phyloP scores from a whole-genome alignment of 2,329 filamentous ascomycete genomes.

The Aschersonia sp. region DNA sequence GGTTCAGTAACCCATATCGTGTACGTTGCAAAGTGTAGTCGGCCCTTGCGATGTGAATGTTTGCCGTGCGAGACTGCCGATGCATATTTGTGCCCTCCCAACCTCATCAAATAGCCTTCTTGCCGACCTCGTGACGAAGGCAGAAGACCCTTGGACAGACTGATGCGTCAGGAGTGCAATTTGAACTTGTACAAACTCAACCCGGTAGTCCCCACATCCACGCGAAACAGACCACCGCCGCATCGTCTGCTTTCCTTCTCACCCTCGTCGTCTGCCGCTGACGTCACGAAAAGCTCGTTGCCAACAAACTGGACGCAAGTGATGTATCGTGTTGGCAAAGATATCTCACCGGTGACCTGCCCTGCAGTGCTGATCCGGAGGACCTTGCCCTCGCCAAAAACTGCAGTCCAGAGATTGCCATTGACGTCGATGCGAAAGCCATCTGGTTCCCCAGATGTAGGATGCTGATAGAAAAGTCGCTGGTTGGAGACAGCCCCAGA shows the following conservation, averaged over 20 bases:
- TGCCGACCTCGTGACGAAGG: not conserved
- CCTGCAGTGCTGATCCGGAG: constrained; percentile 59
- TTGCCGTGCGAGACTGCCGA: too few species aligned
- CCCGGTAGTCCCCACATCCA: constrained; percentile 62
- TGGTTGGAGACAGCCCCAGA: constrained; percentile 53
- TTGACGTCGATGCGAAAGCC: constrained; percentile 74
- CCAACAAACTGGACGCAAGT: constrained; percentile 75
- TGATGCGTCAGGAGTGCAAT: constrained; percentile 16
- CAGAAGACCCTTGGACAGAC: not conserved
- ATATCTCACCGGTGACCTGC: constrained; percentile 58
- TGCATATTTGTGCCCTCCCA: too few species aligned
- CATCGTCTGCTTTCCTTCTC: constrained; percentile 43
- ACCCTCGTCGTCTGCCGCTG: constrained; percentile 53
- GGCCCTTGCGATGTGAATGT: too few species aligned
- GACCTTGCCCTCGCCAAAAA: constrained; percentile 68
- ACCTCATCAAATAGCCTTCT: not conserved
- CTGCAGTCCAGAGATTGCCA: constrained; percentile 77
- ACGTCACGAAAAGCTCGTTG: constrained; percentile 64
- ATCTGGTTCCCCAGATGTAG: constrained; percentile 56
- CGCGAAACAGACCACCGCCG: constrained; percentile 59
- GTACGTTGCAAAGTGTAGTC: not conserved
- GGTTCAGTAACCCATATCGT: not conserved
- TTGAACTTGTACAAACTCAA: constrained; percentile 50
- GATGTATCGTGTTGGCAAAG: constrained; percentile 62
- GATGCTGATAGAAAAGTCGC: constrained; percentile 59